A percentile compares a stretch with the other conserved stretches of the same genome.
phyloP scores from a whole-genome alignment of 2,329 filamentous ascomycete genomes.

The Lizonia empirigonia region DNA sequence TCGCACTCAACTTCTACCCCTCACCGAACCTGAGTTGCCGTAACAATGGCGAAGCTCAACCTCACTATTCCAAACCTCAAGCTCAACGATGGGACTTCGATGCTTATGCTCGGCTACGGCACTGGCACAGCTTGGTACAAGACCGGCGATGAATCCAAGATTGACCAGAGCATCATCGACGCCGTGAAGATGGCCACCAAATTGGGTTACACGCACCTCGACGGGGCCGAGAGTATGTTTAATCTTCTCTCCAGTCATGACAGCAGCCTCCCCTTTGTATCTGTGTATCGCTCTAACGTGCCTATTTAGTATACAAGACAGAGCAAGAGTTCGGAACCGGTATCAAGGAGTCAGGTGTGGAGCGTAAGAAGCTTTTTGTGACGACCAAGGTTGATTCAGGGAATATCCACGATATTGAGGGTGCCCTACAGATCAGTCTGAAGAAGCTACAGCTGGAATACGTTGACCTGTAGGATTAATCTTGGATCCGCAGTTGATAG shows the following conservation, averaged over 20 bases:
- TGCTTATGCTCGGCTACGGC: conserved; percentile 75
- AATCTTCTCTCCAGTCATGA: not conserved
- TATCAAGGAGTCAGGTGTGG: conserved; percentile 53
- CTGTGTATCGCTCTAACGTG: not conserved
- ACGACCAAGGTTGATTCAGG: conserved; percentile 61
- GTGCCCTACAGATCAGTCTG: conserved; percentile 61
- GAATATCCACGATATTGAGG: conserved; percentile 61
- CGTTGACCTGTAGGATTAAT: conserved; percentile 62
- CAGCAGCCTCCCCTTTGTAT: not conserved
- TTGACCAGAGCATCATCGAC: conserved; percentile 64
- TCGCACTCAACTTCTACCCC: not conserved
- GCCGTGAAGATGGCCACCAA: conserved; percentile 67
- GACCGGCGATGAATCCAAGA: conserved; percentile 52
- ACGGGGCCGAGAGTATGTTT: conserved; percentile 70
- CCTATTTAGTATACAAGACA: conserved; percentile 55
- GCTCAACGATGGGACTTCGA: conserved; percentile 74
- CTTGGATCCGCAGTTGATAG: not conserved
- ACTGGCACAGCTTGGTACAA: conserved; percentile 73
- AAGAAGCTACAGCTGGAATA: conserved; percentile 66
- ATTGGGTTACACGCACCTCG: conserved; percentile 73
- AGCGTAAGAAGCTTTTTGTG: conserved; percentile 55
- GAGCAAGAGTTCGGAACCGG: conserved; percentile 56
- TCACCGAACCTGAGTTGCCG: not conserved
- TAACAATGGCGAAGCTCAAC: conserved; percentile 50
- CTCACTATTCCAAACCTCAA: conserved; percentile 65